These are phyloP conservation scores for Coemansia asiatica DNA, from an alignment of 192 early-diverging fungal genomes.

Conservation along the genomic window DNA sequence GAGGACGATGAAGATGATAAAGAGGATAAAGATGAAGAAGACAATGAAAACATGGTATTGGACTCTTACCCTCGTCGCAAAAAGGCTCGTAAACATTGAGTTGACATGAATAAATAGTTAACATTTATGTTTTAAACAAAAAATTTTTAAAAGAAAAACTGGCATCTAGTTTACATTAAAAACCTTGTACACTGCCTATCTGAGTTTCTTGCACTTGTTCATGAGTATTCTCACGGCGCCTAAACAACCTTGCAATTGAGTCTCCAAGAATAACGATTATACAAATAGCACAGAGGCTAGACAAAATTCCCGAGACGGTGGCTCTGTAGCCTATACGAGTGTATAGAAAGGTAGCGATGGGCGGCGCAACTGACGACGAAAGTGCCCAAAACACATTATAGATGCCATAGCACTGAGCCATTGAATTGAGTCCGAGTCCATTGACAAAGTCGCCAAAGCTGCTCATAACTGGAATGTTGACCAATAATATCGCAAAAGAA, in stretches of 20 bases:
- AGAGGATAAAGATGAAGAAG: conserved; percentile 7
- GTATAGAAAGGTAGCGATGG: conserved; percentile 39
- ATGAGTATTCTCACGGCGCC: neutral
- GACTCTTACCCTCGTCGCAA: neutral
- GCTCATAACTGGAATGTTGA: conserved; percentile 53
- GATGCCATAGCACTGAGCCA: conserved; percentile 47
- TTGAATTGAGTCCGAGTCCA: conserved; percentile 35
- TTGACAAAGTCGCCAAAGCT: conserved; percentile 56
- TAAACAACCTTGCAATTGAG: neutral
- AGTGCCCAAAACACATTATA: conserved; percentile 50
- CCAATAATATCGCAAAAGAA: conserved; percentile 15
- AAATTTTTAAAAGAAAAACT: too few species aligned
- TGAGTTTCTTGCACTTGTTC: neutral
- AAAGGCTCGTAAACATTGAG: neutral
- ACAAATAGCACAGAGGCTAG: conserved; percentile 26
- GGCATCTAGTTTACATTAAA: neutral
- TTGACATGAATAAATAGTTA: neutral
- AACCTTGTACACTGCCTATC: neutral
- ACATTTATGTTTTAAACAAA: neutral
- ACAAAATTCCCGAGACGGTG: conserved; percentile 25
- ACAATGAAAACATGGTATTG: neutral
- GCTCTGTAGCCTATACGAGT: conserved; percentile 36
- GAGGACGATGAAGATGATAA: conserved; percentile 6
- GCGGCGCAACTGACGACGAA: conserved; percentile 38
- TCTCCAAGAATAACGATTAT: conserved; percentile 18